Conservation (phyloP, 768 basidiomycete genomes). For the Boletus rubescentipes region DNA sequence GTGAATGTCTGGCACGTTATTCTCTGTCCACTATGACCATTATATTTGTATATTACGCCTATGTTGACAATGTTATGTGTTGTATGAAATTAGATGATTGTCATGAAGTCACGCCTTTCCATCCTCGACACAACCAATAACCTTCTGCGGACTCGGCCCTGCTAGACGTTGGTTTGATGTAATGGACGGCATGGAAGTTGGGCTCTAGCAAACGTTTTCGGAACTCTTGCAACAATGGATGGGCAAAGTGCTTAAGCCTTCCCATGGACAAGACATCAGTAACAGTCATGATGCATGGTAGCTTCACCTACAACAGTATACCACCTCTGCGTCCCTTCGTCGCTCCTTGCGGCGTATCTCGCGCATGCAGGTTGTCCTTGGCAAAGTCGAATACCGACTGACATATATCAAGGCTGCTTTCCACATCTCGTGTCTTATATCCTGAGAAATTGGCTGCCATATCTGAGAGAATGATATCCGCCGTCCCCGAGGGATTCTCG, state of each 20-base stretch:
- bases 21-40: constrained; percentile 12
- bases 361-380: constrained; percentile 48
- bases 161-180: constrained; percentile 81
- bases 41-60: constrained; percentile 17
- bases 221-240: constrained; percentile 72
- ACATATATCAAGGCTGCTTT: constrained; percentile 71
- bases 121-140: constrained; percentile 85
- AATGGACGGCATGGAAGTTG: constrained; percentile 64
- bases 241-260: constrained; percentile 85
- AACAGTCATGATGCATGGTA: neutral
- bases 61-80: neutral
- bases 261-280: neutral
- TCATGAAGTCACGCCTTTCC: constrained; percentile 34
- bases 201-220: constrained; percentile 54
- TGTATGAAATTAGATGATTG: neutral
- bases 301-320: constrained; percentile 48
- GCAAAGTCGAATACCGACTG: constrained; percentile 72
- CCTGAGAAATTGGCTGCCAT: constrained; percentile 89
- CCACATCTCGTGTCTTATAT: constrained; percentile 60
- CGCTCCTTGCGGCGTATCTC: constrained; percentile 40
- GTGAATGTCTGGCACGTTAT: neutral
- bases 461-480: constrained; percentile 84
- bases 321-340: constrained; percentile 41
- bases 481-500: constrained; percentile 41
- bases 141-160: constrained; percentile 76